Evolutionary conservation across 2,329 filamentous ascomycete species (phyloP).

Genomic region (Cladobotryum mycophilum): DNA sequence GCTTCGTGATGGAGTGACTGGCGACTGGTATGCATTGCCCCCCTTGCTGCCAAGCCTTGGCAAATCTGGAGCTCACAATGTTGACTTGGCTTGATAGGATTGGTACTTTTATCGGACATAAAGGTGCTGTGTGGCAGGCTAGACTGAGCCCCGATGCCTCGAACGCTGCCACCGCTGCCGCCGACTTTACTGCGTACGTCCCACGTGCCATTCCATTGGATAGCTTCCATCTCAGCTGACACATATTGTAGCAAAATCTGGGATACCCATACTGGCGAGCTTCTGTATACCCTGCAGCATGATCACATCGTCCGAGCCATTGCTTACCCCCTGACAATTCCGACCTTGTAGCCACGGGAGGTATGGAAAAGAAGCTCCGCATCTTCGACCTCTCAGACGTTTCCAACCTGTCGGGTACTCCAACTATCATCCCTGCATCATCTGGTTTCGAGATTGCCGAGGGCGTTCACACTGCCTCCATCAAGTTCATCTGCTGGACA

Average conservation of each 20-base stretch:
- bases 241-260: slow-evolving; percentile 71
- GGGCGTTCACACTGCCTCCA: slow-evolving; percentile 75
- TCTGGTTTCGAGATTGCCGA: slow-evolving; percentile 80
- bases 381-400: slow-evolving; percentile 78
- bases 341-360: slow-evolving; percentile 86
- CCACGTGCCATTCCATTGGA: not conserved
- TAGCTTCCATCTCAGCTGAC: not conserved
- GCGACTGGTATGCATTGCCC: slow-evolving; percentile 64
- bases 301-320: slow-evolving; percentile 92
- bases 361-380: slow-evolving; percentile 92
- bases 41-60: not conserved
- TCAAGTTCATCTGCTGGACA: slow-evolving; percentile 96
- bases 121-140: slow-evolving; percentile 96
- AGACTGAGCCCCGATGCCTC: slow-evolving; percentile 81
- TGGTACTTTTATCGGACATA: slow-evolving; percentile 95
- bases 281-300: slow-evolving; percentile 80
- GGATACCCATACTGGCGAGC: slow-evolving; percentile 93
- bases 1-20: slow-evolving; percentile 92
- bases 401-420: slow-evolving; percentile 32
- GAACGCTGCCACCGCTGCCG: slow-evolving; percentile 86
- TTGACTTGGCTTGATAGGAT: slow-evolving; percentile 63
- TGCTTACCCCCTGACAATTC: slow-evolving; percentile 79
- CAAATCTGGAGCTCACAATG: not conserved
- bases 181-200: slow-evolving; percentile 86
- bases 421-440: slow-evolving; percentile 50